A percentile compares a stretch with the other conserved stretches of the same genome.
phyloP scores from a whole-genome alignment of 2,329 filamentous ascomycete genomes.

The Nannizziopsis barbatae region DNA sequence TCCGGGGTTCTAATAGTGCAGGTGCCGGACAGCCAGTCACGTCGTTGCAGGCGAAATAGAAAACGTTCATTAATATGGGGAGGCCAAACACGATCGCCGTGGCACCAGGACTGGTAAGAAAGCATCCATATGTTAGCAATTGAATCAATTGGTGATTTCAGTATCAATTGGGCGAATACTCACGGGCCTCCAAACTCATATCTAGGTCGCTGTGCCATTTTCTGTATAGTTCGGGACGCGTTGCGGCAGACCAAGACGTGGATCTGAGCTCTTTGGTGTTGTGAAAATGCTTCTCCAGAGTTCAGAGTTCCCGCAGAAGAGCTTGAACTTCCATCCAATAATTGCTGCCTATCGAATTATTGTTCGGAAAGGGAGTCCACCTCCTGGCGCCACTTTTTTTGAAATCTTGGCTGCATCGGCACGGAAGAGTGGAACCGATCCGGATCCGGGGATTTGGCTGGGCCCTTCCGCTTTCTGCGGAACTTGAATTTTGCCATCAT shows the following conservation, averaged over 20 bases:
- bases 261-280: background rate
- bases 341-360: no score
- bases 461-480: no score
- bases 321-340: no score
- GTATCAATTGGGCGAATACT: background rate
- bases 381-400: no score
- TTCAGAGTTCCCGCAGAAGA: no score
- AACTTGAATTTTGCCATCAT: no score
- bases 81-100: slow-evolving; percentile 61
- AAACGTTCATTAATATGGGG: slow-evolving; percentile 64
- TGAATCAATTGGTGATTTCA: background rate
- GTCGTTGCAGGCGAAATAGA: slow-evolving; percentile 84
- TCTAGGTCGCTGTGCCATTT: background rate
- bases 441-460: no score
- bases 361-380: no score
- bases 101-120: slow-evolving; percentile 9
- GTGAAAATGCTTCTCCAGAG: no score
- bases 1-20: slow-evolving; percentile 61
- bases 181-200: slow-evolving; percentile 10
- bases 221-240: background rate
- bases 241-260: slow-evolving; percentile 15
- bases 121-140: background rate
- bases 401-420: no score
- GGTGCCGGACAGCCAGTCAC: slow-evolving; percentile 81
- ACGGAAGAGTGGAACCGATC: no score